Conservation (phyloP, 257 asterid species). For the Penstemon newberryi region DNA sequence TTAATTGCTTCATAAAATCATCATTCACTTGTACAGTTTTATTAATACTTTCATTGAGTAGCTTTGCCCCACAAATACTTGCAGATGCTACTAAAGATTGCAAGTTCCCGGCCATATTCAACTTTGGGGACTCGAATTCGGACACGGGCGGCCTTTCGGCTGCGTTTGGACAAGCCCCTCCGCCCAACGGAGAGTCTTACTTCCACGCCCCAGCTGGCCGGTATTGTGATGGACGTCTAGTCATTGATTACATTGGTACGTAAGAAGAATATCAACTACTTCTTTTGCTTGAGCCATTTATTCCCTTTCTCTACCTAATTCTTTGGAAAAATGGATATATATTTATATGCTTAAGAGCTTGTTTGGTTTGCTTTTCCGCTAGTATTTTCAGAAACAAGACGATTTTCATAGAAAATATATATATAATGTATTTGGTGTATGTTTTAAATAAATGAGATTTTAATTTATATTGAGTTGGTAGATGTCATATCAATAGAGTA, state of each 20-base stretch:
- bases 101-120: constrained; percentile 76
- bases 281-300: not conserved
- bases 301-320: not conserved
- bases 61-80: constrained; percentile 12
- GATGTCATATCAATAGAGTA: too few species aligned
- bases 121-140: constrained; percentile 94
- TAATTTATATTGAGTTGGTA: too few species aligned
- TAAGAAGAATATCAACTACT: not conserved
- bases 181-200: constrained; percentile 78
- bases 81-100: constrained; percentile 33
- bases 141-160: constrained; percentile 98
- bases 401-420: too few species aligned
- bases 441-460: too few species aligned
- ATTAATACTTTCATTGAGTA: constrained; percentile 8
- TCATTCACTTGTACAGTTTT: not conserved
- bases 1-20: not conserved
- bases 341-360: too few species aligned
- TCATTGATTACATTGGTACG: constrained; percentile 65
- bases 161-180: constrained; percentile 82
- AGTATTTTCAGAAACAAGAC: too few species aligned
- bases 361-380: too few species aligned
- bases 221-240: constrained; percentile 77
- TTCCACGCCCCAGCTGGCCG: constrained; percentile 84
- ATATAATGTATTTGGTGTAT: too few species aligned
- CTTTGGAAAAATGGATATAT: not conserved